phyloP scores from a whole-genome alignment of 768 basidiomycete genomes.

The Lactifluus pinguis region DNA sequence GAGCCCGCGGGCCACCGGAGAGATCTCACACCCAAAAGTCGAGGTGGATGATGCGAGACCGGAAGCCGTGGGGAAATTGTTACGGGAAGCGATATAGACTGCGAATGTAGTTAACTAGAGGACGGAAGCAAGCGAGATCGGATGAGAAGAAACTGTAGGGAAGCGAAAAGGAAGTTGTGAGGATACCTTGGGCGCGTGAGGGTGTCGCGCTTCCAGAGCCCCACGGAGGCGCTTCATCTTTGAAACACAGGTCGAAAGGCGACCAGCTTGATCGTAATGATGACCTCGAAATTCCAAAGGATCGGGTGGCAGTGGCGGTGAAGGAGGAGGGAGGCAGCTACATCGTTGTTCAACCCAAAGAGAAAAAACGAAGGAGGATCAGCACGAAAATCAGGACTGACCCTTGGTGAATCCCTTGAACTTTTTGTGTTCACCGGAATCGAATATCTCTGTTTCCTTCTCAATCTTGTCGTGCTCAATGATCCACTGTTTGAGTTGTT shows the following conservation, averaged over 20 bases:
- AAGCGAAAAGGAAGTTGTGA: no score
- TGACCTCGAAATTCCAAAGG: no score
- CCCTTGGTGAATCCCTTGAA: constrained; percentile 82
- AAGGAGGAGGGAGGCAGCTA: constrained; percentile 81
- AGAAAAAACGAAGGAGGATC: neutral
- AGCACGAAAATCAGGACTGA: constrained; percentile 27
- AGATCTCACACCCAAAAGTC: no score
- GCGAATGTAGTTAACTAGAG: constrained; percentile 55
- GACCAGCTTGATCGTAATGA: no score
- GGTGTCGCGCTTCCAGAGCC: constrained; percentile 62
- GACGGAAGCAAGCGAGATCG: neutral
- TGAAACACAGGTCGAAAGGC: constrained; percentile 74
- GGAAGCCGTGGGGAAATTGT: constrained; percentile 99
- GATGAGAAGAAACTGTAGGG: no score
- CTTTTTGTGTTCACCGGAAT: constrained; percentile 77
- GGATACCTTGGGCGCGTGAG: constrained; percentile 56
- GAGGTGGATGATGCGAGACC: constrained; percentile 96
- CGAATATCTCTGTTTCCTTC: constrained; percentile 81
- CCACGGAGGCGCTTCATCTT: constrained; percentile 78
- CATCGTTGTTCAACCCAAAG: neutral
- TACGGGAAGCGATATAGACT: constrained; percentile 88
- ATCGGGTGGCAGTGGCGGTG: no score
- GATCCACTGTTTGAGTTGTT: constrained; percentile 64
- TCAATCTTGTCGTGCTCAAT: constrained; percentile 77
- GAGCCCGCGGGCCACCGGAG: no score